These are phyloP conservation scores for Aspergillus sp. DNA, from an alignment of 2,329 filamentous ascomycete genomes.

Conservation along the genomic window DNA sequence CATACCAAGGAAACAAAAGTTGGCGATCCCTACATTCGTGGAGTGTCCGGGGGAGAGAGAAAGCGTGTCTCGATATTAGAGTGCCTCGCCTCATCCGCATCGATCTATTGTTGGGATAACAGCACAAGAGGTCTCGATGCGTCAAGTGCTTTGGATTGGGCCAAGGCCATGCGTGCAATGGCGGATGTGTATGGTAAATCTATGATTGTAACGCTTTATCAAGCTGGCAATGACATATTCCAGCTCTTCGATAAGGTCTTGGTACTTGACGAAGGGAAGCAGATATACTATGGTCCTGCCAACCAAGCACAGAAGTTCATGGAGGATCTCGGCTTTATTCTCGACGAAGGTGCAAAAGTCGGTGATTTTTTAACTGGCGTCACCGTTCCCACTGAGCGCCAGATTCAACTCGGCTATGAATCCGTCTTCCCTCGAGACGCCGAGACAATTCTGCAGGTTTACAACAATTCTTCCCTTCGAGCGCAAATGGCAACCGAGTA, in stretches of 20 bases:
- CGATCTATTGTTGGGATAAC: slow-evolving; percentile 68
- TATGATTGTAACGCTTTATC: slow-evolving; percentile 66
- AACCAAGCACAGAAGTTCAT: slow-evolving; percentile 63
- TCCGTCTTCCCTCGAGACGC: slow-evolving; percentile 47
- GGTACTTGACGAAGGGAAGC: slow-evolving; percentile 64
- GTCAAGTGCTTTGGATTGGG: slow-evolving; percentile 62
- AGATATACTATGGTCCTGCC: slow-evolving; percentile 65
- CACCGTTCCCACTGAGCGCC: slow-evolving; percentile 55
- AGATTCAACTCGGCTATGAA: slow-evolving; percentile 45
- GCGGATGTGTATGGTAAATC: slow-evolving; percentile 62
- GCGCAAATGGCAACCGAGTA: slow-evolving; percentile 56
- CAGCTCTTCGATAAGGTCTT: slow-evolving; percentile 70
- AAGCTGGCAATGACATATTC: slow-evolving; percentile 69
- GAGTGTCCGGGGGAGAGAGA: slow-evolving; percentile 67
- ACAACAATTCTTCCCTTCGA: slow-evolving; percentile 54
- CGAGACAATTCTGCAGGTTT: slow-evolving; percentile 46
- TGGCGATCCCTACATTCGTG: slow-evolving; percentile 64
- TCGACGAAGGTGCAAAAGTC: slow-evolving; percentile 59
- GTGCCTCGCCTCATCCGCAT: slow-evolving; percentile 56
- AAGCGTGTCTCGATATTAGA: slow-evolving; percentile 71
- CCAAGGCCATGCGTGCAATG: slow-evolving; percentile 60
- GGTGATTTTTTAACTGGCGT: slow-evolving; percentile 67
- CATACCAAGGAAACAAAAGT: slow-evolving; percentile 66
- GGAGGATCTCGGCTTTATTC: slow-evolving; percentile 64
- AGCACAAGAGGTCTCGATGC: slow-evolving; percentile 66